phyloP scores from a whole-genome alignment of 768 basidiomycete genomes.

The Pisolithus albus region DNA sequence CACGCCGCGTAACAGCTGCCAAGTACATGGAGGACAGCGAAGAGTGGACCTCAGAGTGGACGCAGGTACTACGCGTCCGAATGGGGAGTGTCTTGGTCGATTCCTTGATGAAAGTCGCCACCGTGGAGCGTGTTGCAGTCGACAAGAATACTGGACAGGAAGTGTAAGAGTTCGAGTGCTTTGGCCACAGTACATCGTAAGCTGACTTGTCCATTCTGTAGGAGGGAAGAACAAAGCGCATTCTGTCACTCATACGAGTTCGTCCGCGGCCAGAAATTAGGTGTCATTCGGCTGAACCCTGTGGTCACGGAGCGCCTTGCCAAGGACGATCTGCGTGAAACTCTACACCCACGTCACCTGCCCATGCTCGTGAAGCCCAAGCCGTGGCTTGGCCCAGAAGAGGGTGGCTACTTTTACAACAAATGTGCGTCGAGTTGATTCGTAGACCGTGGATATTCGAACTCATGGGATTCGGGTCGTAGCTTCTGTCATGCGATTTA shows the following conservation, averaged over 20 bases:
- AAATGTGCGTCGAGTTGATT: conserved; percentile 42
- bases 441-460: background rate
- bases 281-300: conserved; percentile 82
- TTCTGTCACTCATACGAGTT: conserved; percentile 93
- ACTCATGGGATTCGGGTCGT: conserved; percentile 1
- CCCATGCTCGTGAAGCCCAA: conserved; percentile 93
- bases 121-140: conserved; percentile 53
- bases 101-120: conserved; percentile 77
- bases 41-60: conserved; percentile 78
- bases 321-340: conserved; percentile 59
- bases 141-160: conserved; percentile 54
- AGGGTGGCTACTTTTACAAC: conserved; percentile 82
- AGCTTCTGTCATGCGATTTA: conserved; percentile 86
- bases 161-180: conserved; percentile 41
- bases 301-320: conserved; percentile 71
- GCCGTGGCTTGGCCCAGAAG: conserved; percentile 71
- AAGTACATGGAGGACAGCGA: conserved; percentile 60
- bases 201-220: conserved; percentile 20
- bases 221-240: conserved; percentile 78
- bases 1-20: conserved; percentile 59
- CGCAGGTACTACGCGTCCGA: conserved; percentile 64
- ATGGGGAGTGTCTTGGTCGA: conserved; percentile 82
- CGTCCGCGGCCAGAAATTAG: conserved; percentile 88
- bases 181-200: background rate
- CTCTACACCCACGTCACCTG: conserved; percentile 87